These are phyloP conservation scores for Saccharomycopsis oosterbeekiorum DNA, from an alignment of 805 yeast species.

Conservation along the genomic window DNA sequence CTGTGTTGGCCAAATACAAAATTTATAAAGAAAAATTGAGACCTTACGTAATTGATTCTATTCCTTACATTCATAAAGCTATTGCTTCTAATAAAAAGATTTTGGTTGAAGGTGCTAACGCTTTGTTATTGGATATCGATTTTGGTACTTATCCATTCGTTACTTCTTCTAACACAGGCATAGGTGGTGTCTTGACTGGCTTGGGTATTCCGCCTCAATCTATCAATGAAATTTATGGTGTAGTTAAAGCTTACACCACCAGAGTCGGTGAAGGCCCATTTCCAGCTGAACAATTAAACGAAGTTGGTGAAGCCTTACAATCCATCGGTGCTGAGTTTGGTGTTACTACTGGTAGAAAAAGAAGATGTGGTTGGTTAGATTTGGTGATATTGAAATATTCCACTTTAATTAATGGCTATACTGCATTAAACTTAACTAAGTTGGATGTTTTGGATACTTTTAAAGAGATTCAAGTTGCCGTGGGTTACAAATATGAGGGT, in stretches of 20 bases:
- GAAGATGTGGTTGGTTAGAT: conserved; percentile 99
- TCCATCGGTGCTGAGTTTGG: conserved; percentile 91
- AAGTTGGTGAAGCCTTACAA: conserved; percentile 78
- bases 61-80: conserved; percentile 74
- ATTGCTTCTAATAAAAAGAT: conserved; percentile 71
- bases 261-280: conserved; percentile 99
- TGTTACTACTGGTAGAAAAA: conserved; percentile 97
- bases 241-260: conserved; percentile 96
- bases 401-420: conserved; percentile 87
- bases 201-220: conserved; percentile 89
- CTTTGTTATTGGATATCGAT: conserved; percentile 93
- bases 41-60: conserved; percentile 92
- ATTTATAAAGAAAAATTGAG: conserved; percentile 59
- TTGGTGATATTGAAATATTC: conserved; percentile 90
- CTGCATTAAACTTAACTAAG: conserved; percentile 88
- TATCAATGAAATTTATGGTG: conserved; percentile 81
- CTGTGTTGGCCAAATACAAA: conserved; percentile 70
- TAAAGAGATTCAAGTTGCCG: conserved; percentile 80
- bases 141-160: conserved; percentile 98
- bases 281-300: conserved; percentile 94
- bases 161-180: conserved; percentile 90
- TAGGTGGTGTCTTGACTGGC: conserved; percentile 97
- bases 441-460: conserved; percentile 90
- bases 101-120: conserved; percentile 96
- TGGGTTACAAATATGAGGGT: conserved; percentile 74